Conservation (phyloP, 2,329 filamentous ascomycete species). For the Orbilia ellipsospora region DNA sequence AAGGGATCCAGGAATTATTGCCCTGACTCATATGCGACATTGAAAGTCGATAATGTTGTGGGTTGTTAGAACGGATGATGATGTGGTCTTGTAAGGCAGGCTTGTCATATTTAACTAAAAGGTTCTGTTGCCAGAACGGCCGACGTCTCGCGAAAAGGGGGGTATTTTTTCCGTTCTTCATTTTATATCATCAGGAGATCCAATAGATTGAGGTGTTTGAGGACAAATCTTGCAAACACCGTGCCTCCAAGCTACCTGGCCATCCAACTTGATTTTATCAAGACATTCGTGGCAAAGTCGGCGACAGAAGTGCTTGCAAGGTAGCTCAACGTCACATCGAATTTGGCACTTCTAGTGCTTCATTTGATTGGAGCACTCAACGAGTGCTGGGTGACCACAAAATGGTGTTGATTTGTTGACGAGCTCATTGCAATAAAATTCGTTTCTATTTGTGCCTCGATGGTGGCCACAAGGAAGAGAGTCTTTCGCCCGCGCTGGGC, state of each 20-base stretch:
- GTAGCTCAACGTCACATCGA: conserved; percentile 9
- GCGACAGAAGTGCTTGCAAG: conserved; percentile 27
- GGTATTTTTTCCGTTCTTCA: neutral
- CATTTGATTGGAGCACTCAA: conserved; percentile 35
- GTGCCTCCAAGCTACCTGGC: conserved; percentile 23
- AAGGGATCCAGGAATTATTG: too few relatives aligned
- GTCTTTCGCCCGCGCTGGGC: neutral
- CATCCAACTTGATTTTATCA: conserved; percentile 20
- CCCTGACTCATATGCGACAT: too few relatives aligned
- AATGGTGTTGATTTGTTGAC: conserved; percentile 29
- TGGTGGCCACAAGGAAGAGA: conserved; percentile 34
- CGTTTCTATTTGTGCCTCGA: conserved; percentile 10
- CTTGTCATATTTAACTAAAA: too few relatives aligned
- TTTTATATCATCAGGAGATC: neutral
- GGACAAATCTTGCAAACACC: conserved; percentile 3
- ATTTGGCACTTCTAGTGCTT: conserved; percentile 27
- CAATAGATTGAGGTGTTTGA: neutral
- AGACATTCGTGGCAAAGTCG: conserved; percentile 25
- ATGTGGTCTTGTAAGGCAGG: too few relatives aligned
- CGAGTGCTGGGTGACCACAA: conserved; percentile 30
- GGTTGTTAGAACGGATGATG: too few relatives aligned
- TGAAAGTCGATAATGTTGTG: too few relatives aligned
- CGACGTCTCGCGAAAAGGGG: too few relatives aligned
- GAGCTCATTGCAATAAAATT: conserved; percentile 31
- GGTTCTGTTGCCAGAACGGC: too few relatives aligned